A percentile compares a stretch with the other conserved stretches of the same genome.
Conservation (phyloP, 192 early-diverging fungal genomes). For the Endogone sp. region DNA sequence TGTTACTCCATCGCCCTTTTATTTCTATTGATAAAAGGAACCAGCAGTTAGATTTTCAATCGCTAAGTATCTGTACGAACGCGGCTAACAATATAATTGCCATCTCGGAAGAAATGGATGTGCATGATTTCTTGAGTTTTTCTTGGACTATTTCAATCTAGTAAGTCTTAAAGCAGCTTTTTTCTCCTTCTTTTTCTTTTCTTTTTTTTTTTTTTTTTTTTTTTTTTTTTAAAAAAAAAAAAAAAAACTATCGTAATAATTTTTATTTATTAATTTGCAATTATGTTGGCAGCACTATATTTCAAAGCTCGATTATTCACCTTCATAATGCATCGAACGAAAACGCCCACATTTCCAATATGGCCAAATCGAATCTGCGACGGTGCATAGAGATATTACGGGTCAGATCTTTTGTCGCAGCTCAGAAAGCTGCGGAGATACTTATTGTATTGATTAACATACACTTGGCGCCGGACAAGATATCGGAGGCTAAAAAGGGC, state of each 20-base stretch:
- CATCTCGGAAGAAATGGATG: slow-evolving; percentile 12
- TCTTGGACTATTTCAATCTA: slow-evolving; percentile 30
- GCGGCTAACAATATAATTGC: slow-evolving; percentile 22
- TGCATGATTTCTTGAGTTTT: slow-evolving; percentile 3
- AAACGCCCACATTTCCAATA: background rate
- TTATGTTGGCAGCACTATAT: slow-evolving; percentile 1
- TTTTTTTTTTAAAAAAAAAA: background rate
- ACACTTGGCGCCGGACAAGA: background rate
- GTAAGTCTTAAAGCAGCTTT: slow-evolving; percentile 14
- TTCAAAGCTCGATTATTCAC: background rate
- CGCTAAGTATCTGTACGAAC: slow-evolving; percentile 15
- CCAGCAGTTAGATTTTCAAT: slow-evolving; percentile 8
- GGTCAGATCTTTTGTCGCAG: background rate
- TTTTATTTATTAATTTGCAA: background rate
- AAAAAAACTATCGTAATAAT: no score
- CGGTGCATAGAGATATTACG: background rate
- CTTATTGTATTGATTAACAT: background rate
- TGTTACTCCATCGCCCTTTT: slow-evolving; percentile 35
- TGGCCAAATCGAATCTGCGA: background rate
- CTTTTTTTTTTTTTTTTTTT: background rate
- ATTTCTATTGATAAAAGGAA: slow-evolving; percentile 8
- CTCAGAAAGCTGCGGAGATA: background rate
- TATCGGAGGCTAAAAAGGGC: background rate
- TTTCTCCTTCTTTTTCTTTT: background rate
- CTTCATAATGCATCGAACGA: background rate